These are phyloP conservation scores for Globisporangium middletonii DNA, from an alignment of 352 stramenopile species.

Conservation along the genomic window DNA sequence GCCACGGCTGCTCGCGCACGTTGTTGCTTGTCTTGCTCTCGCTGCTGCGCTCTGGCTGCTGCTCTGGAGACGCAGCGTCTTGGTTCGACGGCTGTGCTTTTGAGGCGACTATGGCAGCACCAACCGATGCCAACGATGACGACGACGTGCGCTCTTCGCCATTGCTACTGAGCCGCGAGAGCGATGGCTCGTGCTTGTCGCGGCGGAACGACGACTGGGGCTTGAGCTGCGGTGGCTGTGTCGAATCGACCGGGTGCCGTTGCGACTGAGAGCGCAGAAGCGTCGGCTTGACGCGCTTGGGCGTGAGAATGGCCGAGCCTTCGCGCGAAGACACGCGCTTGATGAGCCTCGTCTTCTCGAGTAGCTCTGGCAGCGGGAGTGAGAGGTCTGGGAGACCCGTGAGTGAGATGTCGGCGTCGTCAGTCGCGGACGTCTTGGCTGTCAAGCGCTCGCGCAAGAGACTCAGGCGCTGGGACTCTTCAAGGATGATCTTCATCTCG, in stretches of 20 bases:
- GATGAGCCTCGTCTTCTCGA: slow-evolving; percentile 14
- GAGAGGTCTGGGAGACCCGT: slow-evolving; percentile 51
- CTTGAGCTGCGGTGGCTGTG: background rate
- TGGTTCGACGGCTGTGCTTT: background rate
- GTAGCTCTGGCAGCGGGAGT: slow-evolving; percentile 2
- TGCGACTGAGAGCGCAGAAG: slow-evolving; percentile 40
- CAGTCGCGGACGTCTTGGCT: background rate
- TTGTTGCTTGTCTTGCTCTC: background rate
- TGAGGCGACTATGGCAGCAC: background rate
- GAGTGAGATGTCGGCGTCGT: slow-evolving; percentile 50
- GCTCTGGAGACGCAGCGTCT: no score
- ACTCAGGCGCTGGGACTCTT: slow-evolving; percentile 51
- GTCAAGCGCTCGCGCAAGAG: slow-evolving; percentile 23
- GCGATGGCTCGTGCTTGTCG: background rate
- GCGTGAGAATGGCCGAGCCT: slow-evolving; percentile 5
- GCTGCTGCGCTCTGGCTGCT: background rate
- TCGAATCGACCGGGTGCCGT: slow-evolving; percentile 3
- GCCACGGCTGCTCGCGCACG: slow-evolving; percentile 33
- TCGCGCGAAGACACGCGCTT: slow-evolving; percentile 39
- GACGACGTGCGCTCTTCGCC: background rate
- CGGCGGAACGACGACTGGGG: background rate
- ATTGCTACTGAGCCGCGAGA: background rate
- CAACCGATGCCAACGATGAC: background rate
- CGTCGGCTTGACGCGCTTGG: slow-evolving; percentile 16
- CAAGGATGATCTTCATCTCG: slow-evolving; percentile 73